Conservation (phyloP, 2,329 filamentous ascomycete genomes). For the Fusarium ramigenum region DNA sequence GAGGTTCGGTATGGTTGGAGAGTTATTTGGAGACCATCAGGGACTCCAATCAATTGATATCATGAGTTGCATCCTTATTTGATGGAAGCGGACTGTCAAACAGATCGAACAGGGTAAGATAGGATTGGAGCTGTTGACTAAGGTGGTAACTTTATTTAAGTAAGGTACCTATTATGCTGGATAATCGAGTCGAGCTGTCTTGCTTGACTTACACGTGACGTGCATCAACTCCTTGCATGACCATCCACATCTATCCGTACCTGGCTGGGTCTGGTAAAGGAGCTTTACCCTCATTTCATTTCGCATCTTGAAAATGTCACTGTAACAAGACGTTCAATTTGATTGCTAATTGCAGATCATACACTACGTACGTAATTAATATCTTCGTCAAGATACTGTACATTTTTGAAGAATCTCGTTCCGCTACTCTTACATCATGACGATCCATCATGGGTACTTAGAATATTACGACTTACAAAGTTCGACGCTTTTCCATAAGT, state of each 20-base stretch:
- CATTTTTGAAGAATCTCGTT: not conserved
- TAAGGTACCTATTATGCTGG: not conserved
- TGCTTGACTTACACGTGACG: constrained; percentile 34
- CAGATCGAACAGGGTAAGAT: not conserved
- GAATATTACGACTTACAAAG: constrained; percentile 2
- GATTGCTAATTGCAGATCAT: not conserved
- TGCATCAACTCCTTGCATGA: constrained; percentile 17
- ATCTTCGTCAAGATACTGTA: not conserved
- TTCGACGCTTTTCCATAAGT: not conserved
- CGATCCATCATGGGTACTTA: not conserved
- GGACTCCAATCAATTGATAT: constrained; percentile 19
- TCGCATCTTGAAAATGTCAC: not conserved
- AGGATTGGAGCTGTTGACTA: not conserved
- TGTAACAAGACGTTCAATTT: not conserved
- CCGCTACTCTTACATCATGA: not conserved
- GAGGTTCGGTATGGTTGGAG: not conserved
- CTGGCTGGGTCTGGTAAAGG: not conserved
- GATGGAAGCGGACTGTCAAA: not conserved
- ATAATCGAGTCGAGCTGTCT: constrained; percentile 5
- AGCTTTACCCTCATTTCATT: not conserved
- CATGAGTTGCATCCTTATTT: constrained; percentile 23
- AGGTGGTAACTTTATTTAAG: not conserved
- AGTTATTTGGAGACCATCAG: constrained; percentile 5
- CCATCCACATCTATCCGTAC: not conserved
- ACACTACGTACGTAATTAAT: not conserved